Conservation (phyloP, 1,284 basidiomycete genomes). For the Mycosarcoma mackinlayi region DNA sequence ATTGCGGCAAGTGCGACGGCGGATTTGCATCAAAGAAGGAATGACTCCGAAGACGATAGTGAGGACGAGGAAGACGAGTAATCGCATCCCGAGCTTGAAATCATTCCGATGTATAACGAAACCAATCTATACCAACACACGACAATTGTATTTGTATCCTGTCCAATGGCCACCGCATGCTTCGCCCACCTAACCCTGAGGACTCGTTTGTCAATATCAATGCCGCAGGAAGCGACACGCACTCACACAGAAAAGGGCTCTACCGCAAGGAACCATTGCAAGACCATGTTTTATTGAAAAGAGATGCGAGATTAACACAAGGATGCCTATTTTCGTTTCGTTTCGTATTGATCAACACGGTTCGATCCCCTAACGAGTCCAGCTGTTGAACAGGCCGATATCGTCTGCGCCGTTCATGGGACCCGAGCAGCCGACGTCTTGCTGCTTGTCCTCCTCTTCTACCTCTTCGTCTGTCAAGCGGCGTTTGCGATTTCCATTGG, state of each 20-base stretch:
- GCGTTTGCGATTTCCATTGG: constrained; percentile 37
- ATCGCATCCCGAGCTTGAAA: neutral
- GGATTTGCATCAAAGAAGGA: constrained; percentile 6
- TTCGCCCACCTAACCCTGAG: neutral
- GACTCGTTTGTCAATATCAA: no score
- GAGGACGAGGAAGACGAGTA: constrained; percentile 12
- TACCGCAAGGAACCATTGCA: constrained; percentile 4
- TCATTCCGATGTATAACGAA: no score
- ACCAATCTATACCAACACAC: constrained; percentile 5
- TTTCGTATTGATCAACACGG: no score
- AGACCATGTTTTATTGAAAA: neutral
- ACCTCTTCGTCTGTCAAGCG: constrained; percentile 31
- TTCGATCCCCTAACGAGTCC: constrained; percentile 45
- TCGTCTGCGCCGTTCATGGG: constrained; percentile 67
- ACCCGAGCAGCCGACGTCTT: constrained; percentile 56
- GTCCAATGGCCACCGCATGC: neutral
- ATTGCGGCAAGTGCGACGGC: constrained; percentile 40
- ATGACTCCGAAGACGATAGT: constrained; percentile 10
- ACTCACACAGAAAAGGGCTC: no score
- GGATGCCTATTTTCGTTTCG: neutral
- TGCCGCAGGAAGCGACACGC: no score
- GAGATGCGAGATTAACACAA: neutral
- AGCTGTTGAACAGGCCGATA: constrained; percentile 59
- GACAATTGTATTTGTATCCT: constrained; percentile 15
- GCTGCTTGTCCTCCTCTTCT: constrained; percentile 48